These are phyloP conservation scores for Pestalotiopsis sp. DNA, from an alignment of 2,329 filamentous ascomycete genomes.

Conservation along the genomic window DNA sequence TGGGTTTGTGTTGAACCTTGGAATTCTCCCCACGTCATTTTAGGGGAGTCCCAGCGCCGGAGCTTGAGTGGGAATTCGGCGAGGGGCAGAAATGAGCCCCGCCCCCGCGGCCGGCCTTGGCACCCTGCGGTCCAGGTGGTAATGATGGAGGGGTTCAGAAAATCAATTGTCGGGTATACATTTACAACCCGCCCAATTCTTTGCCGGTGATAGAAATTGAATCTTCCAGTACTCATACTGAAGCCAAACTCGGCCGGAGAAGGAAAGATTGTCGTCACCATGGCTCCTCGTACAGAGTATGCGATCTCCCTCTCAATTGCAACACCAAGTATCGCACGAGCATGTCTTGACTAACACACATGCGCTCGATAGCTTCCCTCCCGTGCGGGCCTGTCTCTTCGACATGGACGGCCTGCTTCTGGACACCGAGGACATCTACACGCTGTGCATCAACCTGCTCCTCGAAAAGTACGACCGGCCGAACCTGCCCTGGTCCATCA, in stretches of 20 bases:
- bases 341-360: background rate
- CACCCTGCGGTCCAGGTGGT: background rate
- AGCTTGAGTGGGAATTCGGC: background rate
- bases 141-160: background rate
- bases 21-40: background rate
- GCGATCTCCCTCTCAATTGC: background rate
- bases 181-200: background rate
- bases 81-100: background rate
- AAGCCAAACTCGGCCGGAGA: too few species aligned
- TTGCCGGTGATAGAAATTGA: too few species aligned
- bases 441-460: constrained; percentile 78
- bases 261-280: constrained; percentile 23
- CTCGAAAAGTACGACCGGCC: constrained; percentile 76
- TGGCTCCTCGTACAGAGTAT: constrained; percentile 50
- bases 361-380: constrained; percentile 62
- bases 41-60: background rate
- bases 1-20: background rate
- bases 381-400: constrained; percentile 89
- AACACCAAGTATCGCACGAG: background rate
- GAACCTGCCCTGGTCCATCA: constrained; percentile 87
- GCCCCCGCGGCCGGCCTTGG: background rate
- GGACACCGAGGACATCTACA: constrained; percentile 91
- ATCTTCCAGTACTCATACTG: too few species aligned
- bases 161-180: background rate
- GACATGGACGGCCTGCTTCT: constrained; percentile 98